Evolutionary conservation across 495 filamentous ascomycete genomes (phyloP).

Genomic region (Evansstolkia leycettana): DNA sequence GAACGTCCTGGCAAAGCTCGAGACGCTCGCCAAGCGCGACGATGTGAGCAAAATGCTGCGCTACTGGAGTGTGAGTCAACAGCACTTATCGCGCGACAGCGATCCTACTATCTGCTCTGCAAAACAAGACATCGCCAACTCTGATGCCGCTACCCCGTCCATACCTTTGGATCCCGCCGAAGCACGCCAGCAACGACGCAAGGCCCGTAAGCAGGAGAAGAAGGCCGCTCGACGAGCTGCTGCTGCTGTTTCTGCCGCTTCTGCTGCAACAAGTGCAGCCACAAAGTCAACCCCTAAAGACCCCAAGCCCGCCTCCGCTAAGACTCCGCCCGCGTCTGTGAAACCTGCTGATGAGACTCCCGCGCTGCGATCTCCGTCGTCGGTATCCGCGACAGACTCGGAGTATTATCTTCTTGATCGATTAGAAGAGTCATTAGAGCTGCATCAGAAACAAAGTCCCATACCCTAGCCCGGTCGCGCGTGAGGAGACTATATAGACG

Average conservation of each 20-base stretch:
- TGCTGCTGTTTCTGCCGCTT: neutral
- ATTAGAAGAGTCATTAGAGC: conserved; percentile 12
- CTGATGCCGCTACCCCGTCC: neutral
- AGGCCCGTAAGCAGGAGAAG: conserved; percentile 11
- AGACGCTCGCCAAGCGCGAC: conserved; percentile 19
- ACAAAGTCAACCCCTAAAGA: neutral
- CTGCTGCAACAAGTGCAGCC: neutral
- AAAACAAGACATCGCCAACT: too few relatives aligned
- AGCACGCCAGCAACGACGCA: conserved; percentile 6
- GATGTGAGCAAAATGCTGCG: conserved; percentile 29
- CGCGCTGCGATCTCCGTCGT: conserved; percentile 8
- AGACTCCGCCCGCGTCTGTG: neutral
- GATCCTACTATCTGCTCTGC: too few relatives aligned
- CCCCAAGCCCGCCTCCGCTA: neutral
- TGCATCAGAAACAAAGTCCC: neutral
- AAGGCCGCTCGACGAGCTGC: conserved; percentile 3
- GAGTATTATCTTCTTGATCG: conserved; percentile 17
- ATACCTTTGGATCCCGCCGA: neutral
- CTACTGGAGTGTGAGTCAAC: conserved; percentile 8
- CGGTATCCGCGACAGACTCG: conserved; percentile 9
- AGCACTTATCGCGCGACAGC: neutral
- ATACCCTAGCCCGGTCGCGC: too few relatives aligned
- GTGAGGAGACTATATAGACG: neutral
- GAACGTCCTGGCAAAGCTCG: conserved; percentile 20
- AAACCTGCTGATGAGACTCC: neutral